Conservation (phyloP, 441 rosid genomes). For the Erodium moschatum region DNA sequence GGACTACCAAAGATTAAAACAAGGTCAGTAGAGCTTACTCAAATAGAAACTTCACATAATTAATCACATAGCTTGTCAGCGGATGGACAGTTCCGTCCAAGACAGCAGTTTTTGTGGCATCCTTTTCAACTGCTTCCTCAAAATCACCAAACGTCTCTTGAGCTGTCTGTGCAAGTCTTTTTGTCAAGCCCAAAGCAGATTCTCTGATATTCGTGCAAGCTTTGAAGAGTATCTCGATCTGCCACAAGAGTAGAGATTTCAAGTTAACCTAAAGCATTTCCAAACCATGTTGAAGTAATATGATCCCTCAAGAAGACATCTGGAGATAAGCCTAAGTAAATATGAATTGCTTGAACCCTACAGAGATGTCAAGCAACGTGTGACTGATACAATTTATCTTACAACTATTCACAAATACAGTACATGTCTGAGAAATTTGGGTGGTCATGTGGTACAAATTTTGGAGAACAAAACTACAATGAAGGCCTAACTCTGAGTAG, state of each 20-base stretch:
- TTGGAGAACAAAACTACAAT: neutral
- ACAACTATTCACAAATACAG: neutral
- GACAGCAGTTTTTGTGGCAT: neutral
- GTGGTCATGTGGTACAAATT: neutral
- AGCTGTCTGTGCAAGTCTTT: neutral
- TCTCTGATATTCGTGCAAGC: neutral
- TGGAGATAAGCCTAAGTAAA: neutral
- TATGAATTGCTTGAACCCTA: neutral
- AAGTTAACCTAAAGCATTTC: neutral
- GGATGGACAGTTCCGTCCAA: neutral
- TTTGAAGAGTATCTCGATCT: neutral
- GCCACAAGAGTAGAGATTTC: neutral
- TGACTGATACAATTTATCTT: no score
- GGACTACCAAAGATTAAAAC: neutral
- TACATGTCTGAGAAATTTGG: neutral
- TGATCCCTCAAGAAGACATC: neutral
- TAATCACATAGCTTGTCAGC: neutral
- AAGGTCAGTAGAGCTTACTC: neutral
- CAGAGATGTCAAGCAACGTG: neutral
- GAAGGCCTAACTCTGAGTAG: neutral
- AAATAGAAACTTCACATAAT: neutral
- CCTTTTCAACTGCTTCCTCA: neutral
- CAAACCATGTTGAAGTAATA: neutral
- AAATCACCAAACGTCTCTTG: neutral
- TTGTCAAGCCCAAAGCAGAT: neutral